Conservation (phyloP, 306 rosid species). For the Inga laurina region DNA sequence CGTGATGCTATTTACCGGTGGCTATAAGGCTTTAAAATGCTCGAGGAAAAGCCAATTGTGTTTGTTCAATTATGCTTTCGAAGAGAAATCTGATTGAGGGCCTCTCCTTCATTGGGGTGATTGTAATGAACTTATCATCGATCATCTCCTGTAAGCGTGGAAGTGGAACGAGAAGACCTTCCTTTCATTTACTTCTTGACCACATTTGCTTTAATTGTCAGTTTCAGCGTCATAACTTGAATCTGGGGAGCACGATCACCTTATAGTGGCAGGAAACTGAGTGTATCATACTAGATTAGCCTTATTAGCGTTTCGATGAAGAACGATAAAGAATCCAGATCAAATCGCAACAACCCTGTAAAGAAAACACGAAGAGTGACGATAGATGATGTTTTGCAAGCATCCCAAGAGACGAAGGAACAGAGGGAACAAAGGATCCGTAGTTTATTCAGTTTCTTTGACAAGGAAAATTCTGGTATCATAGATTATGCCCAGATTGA, state of each 20-base stretch:
- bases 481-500: slow-evolving; percentile 63
- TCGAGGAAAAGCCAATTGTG: not conserved
- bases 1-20: not conserved
- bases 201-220: not conserved
- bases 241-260: not conserved
- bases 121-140: not conserved
- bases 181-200: not conserved
- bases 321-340: slow-evolving; percentile 7
- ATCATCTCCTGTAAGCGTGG: not conserved
- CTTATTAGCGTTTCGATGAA: not conserved
- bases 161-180: not conserved
- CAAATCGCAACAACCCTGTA: slow-evolving; percentile 48
- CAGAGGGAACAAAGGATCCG: slow-evolving; percentile 58
- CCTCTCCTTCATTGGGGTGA: not conserved
- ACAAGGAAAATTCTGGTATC: slow-evolving; percentile 47
- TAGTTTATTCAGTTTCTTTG: slow-evolving; percentile 61
- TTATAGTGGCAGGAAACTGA: not conserved
- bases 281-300: not conserved
- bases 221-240: slow-evolving; percentile 4
- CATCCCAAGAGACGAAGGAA: slow-evolving; percentile 60
- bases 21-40: not conserved
- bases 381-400: slow-evolving; percentile 64
- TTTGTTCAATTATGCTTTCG: not conserved
- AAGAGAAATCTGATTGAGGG: not conserved
- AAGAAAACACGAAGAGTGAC: slow-evolving; percentile 55